Percentiles rank a stretch among this genome's conserved stretches.
phyloP scores from a whole-genome alignment of 805 yeast genomes.

The Metschnikowia cerradonensis region DNA sequence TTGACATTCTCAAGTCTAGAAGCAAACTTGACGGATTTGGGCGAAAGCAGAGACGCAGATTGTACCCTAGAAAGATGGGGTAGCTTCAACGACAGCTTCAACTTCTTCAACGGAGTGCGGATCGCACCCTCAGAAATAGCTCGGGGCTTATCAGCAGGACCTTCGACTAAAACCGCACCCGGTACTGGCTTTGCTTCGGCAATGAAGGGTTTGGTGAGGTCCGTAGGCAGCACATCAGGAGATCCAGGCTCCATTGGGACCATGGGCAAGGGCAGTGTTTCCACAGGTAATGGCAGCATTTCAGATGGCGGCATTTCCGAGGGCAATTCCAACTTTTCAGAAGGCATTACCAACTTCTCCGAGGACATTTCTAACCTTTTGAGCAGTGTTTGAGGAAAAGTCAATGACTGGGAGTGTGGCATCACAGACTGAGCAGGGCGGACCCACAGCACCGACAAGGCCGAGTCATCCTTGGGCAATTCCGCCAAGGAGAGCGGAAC shows the following conservation, averaged over 20 bases:
- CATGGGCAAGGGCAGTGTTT: too few relatives aligned
- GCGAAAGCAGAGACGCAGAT: conserved; percentile 25
- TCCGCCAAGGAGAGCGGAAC: not conserved
- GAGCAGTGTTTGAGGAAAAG: not conserved
- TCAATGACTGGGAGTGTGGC: not conserved
- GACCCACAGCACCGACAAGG: conserved; percentile 8
- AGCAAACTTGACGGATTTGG: conserved; percentile 64
- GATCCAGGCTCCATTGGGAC: not conserved
- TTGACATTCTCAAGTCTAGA: conserved; percentile 56
- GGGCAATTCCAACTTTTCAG: too few relatives aligned
- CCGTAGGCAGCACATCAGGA: not conserved
- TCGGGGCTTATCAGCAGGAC: not conserved
- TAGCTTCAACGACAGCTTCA: conserved; percentile 24
- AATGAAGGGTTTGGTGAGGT: not conserved
- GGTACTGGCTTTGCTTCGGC: not conserved
- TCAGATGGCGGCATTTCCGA: too few relatives aligned
- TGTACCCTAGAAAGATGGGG: conserved; percentile 19
- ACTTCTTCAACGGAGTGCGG: conserved; percentile 14
- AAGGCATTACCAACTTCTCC: too few relatives aligned
- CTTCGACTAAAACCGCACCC: not conserved
- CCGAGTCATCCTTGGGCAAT: conserved; percentile 7
- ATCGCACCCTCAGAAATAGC: conserved; percentile 2
- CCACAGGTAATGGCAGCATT: too few relatives aligned
- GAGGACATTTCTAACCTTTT: too few relatives aligned
- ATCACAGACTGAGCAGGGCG: conserved; percentile 2